Evolutionary conservation across 75 land plant species (phyloP).

Genomic region (Pinus taeda): DNA sequence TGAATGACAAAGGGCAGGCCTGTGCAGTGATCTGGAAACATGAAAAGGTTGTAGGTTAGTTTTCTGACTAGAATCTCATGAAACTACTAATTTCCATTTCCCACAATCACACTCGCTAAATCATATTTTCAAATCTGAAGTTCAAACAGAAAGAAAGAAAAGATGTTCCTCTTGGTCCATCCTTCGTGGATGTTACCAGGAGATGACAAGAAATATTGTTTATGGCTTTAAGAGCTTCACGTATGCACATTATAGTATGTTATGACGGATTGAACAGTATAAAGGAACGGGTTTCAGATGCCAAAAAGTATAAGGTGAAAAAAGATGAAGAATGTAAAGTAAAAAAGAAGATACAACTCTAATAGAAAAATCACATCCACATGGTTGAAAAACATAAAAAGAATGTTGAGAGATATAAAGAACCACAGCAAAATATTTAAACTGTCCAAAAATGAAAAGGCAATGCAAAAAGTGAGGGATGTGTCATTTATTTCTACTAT

Average conservation of each 20-base stretch:
- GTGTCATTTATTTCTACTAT: no score
- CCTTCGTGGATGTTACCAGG: not conserved
- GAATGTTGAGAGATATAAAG: not conserved
- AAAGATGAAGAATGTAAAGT: not conserved
- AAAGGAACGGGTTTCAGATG: not conserved
- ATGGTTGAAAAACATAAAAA: not conserved
- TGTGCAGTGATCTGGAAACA: constrained; percentile 59
- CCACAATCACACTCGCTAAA: not conserved
- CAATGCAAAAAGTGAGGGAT: no score
- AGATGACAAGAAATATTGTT: not conserved
- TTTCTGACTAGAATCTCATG: not conserved
- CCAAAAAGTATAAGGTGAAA: not conserved
- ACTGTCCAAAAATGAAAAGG: not conserved
- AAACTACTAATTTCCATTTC: not conserved
- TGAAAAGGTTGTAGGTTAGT: not conserved
- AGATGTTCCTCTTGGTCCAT: not conserved
- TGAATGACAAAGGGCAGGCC: constrained; percentile 67
- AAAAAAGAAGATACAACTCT: not conserved
- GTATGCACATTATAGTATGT: not conserved
- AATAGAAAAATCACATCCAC: not conserved
- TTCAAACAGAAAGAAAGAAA: not conserved
- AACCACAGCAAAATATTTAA: not conserved
- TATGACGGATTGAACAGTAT: not conserved
- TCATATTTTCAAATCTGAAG: not conserved
- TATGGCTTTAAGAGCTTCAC: not conserved